Conservation (phyloP, 768 basidiomycete genomes). For the Pleurotus platypus region DNA sequence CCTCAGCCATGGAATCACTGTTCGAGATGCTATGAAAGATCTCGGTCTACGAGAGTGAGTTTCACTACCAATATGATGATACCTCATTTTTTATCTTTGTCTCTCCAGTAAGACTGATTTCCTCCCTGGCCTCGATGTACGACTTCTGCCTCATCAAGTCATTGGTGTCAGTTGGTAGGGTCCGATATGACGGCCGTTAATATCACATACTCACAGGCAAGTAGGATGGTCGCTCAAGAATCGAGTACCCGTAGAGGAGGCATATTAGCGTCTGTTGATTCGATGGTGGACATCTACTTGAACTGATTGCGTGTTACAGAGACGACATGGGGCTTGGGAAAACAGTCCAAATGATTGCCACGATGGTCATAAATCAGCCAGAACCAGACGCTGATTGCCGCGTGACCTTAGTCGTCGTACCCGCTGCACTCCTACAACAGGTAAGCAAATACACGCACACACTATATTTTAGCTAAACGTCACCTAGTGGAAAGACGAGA, state of each 20-base stretch:
- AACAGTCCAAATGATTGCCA: slow-evolving; percentile 79
- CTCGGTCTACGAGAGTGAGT: slow-evolving; percentile 49
- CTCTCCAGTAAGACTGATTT: slow-evolving; percentile 43
- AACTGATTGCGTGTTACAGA: slow-evolving; percentile 20
- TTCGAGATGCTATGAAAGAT: slow-evolving; percentile 47
- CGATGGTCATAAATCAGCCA: slow-evolving; percentile 67
- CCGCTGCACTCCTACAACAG: slow-evolving; percentile 71
- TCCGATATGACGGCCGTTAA: neutral
- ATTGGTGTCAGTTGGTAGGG: slow-evolving; percentile 72
- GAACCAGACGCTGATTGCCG: slow-evolving; percentile 35
- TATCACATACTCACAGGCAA: neutral
- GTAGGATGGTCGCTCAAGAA: slow-evolving; percentile 72
- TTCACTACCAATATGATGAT: neutral
- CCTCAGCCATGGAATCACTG: slow-evolving; percentile 47
- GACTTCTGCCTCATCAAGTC: slow-evolving; percentile 68
- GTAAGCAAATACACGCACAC: slow-evolving; percentile 23
- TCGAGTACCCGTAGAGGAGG: slow-evolving; percentile 50
- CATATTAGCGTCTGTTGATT: slow-evolving; percentile 50
- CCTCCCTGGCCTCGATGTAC: slow-evolving; percentile 67
- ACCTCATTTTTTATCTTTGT: neutral
- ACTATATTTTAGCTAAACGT: neutral
- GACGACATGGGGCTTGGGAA: slow-evolving; percentile 77
- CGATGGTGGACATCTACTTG: too few relatives aligned
- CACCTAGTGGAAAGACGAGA: slow-evolving; percentile 67
- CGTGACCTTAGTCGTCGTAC: slow-evolving; percentile 73